A percentile compares a stretch with the other conserved stretches of the same genome.
Conservation (phyloP, 2,329 filamentous ascomycete species). For the Exophiala sp. region DNA sequence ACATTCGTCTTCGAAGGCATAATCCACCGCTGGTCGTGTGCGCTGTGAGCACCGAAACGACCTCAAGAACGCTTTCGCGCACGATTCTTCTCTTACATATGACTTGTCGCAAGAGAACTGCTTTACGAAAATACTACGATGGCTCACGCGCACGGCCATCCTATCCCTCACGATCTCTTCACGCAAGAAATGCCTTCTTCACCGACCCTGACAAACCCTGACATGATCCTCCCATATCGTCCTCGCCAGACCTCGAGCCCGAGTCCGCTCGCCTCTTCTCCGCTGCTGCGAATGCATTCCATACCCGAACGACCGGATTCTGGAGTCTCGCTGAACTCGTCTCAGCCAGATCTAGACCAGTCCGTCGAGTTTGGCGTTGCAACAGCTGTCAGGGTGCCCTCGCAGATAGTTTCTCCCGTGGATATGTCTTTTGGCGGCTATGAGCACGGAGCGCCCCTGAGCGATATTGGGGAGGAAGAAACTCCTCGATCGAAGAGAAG, state of each 20-base stretch:
- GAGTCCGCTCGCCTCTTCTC: constrained; percentile 16
- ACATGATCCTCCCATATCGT: constrained; percentile 75
- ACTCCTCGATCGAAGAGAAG: constrained; percentile 24
- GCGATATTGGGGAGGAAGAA: constrained; percentile 46
- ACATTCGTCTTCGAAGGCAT: too few species aligned
- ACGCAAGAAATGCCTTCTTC: constrained; percentile 55
- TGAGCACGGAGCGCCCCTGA: constrained; percentile 40
- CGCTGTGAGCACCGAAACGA: too few species aligned
- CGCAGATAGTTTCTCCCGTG: constrained; percentile 12
- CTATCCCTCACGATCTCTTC: constrained; percentile 19
- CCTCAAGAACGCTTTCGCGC: too few species aligned
- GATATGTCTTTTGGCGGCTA: constrained; percentile 33
- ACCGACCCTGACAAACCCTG: constrained; percentile 86
- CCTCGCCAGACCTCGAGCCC: constrained; percentile 14
- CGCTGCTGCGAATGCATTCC: constrained; percentile 12
- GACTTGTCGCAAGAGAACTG: not conserved
- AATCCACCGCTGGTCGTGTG: too few species aligned
- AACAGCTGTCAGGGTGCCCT: constrained; percentile 23
- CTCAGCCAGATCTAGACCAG: constrained; percentile 9
- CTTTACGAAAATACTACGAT: constrained; percentile 3
- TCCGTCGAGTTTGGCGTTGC: constrained; percentile 19
- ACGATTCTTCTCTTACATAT: not conserved
- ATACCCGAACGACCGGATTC: constrained; percentile 13
- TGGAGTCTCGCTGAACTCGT: constrained; percentile 11
- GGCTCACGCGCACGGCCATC: constrained; percentile 16